Conservation (phyloP, 148 eudicot species). For the Gaultheria prostrata region DNA sequence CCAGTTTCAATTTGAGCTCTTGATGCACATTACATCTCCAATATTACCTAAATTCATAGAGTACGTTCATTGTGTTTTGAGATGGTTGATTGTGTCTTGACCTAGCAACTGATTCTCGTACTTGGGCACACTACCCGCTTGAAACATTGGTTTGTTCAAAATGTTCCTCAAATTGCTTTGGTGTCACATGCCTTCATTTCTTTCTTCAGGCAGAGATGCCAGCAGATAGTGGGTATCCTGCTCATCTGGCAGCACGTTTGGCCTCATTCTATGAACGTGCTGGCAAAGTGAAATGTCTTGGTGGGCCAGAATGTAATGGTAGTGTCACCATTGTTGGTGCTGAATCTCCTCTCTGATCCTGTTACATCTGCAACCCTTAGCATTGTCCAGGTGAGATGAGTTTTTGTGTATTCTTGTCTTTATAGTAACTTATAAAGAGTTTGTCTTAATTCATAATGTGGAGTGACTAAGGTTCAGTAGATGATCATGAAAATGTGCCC, state of each 20-base stretch:
- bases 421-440: not conserved
- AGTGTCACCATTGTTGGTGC: slow-evolving; percentile 99
- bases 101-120: not conserved
- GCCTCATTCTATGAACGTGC: slow-evolving; percentile 99
- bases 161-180: not conserved
- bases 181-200: not conserved
- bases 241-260: slow-evolving; percentile 97
- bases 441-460: not conserved
- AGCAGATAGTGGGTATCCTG: slow-evolving; percentile 99
- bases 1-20: not conserved
- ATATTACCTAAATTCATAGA: not conserved
- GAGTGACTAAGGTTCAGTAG: not conserved
- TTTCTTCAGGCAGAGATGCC: slow-evolving; percentile 99
- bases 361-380: slow-evolving; percentile 98
- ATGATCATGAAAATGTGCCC: not conserved
- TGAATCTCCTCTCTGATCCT: slow-evolving; percentile 98
- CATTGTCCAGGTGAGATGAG: slow-evolving; percentile 79
- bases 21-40: not conserved
- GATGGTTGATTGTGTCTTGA: not conserved
- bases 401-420: not conserved
- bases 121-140: not conserved
- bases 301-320: slow-evolving; percentile 94
- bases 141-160: slow-evolving; percentile 7
- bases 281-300: slow-evolving; percentile 98
- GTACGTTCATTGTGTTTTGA: not conserved